Evolutionary conservation across 2,329 filamentous ascomycete genomes (phyloP), one percentile per base, ranked within the genome.

Genomic region (Hymenoscyphus fructigenus): DNA sequence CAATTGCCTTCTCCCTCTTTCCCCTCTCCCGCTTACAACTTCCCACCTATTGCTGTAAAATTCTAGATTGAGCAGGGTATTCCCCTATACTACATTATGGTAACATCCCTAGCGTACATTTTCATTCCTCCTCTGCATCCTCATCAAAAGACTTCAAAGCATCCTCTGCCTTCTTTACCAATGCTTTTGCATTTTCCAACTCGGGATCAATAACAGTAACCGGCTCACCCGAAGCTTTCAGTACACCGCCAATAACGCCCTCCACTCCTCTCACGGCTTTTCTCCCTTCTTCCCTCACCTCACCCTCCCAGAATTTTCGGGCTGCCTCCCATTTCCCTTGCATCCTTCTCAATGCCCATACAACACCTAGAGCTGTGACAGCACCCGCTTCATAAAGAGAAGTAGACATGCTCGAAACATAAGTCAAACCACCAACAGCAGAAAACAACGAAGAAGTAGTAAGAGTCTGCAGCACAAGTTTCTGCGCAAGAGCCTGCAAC

Each of bases 401-500:
- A 0, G 82, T 80, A 1, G 84, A 82, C 23, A 83, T 78, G 0
- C 81, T 82, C 1, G 84, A 86, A 7, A 86, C 70, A 71, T 89
- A 89, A 1, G 85, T 79, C 10, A 89, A 78, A 0, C 77, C 83
- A 0, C 83, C 84, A 0, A 89, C 79, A 0, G 82, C 81, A 0
- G 73, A 79, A 0, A 85, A 84, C 2, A 91, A 78, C 4, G 87
- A 86, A 0, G 91, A 90, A 0, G 91, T 92, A 61, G 88, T 89
- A 0, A 75, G 50, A 0, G 91, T 91, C 72, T 93, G 88, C 4
- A 96, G 75, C 4, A 97, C 87, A 1, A 93, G 84, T 64, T 83
- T 86, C 76, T 93, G 90, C 0, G 90, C 89, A 0, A 92, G 80
- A 1, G 89, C 87, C 73, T 92, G 90, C 3, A 93, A 80, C 1